Conservation (phyloP, 2,329 filamentous ascomycete species). For the Decorospora gaudefroyi region DNA sequence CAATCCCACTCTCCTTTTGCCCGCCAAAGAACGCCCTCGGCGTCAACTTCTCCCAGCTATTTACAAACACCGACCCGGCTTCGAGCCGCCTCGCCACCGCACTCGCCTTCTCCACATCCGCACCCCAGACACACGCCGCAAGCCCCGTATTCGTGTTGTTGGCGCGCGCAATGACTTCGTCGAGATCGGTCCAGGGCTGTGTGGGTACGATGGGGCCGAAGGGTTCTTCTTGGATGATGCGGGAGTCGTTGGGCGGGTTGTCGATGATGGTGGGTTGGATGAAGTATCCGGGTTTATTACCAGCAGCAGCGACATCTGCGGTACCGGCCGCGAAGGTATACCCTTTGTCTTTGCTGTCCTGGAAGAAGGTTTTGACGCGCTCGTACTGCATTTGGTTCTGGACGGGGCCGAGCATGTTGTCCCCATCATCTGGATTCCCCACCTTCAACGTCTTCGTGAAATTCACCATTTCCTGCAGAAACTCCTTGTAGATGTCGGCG, state of each 20-base stretch:
- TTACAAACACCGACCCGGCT: slow-evolving; percentile 62
- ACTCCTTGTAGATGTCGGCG: slow-evolving; percentile 47
- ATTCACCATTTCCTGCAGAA: slow-evolving; percentile 50
- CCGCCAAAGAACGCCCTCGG: slow-evolving; percentile 67
- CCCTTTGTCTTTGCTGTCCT: slow-evolving; percentile 59
- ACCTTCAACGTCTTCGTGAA: slow-evolving; percentile 53
- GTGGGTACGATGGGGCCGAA: slow-evolving; percentile 70
- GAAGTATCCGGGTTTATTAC: slow-evolving; percentile 62
- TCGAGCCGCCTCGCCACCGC: slow-evolving; percentile 55
- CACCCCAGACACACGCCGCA: slow-evolving; percentile 57
- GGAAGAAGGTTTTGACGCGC: slow-evolving; percentile 61
- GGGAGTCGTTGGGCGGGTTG: slow-evolving; percentile 61
- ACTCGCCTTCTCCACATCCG: slow-evolving; percentile 52
- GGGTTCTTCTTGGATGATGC: slow-evolving; percentile 64
- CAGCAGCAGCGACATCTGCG: slow-evolving; percentile 32
- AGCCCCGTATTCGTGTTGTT: slow-evolving; percentile 58
- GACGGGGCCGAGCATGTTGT: slow-evolving; percentile 61
- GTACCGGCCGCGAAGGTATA: slow-evolving; percentile 59
- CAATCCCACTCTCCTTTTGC: slow-evolving; percentile 78
- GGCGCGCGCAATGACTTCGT: slow-evolving; percentile 53
- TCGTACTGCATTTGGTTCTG: slow-evolving; percentile 70
- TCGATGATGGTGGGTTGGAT: slow-evolving; percentile 64
- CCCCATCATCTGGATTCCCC: slow-evolving; percentile 48
- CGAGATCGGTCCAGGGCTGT: slow-evolving; percentile 65
- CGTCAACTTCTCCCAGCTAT: slow-evolving; percentile 55